Evolutionary conservation across 2,329 filamentous ascomycete species (phyloP).

Genomic region (Hymenoscyphus scutula): DNA sequence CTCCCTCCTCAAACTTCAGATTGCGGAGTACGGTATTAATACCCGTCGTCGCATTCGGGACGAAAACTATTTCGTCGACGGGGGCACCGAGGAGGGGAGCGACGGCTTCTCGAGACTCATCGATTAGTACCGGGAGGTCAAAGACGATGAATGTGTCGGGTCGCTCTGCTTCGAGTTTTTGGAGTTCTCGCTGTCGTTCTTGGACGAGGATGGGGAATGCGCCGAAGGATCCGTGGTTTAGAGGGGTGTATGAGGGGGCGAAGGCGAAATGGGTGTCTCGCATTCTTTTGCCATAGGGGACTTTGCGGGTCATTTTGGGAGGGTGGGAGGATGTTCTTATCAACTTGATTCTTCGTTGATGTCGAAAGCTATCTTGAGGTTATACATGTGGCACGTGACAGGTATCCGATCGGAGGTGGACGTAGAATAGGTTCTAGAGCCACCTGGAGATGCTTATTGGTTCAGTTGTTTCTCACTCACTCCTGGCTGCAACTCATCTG

Average conservation of each 20-base stretch:
- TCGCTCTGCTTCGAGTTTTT: constrained; percentile 61
- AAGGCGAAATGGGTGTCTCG: constrained; percentile 28
- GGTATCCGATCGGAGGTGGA: not conserved
- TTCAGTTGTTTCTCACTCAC: not conserved
- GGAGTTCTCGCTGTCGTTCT: constrained; percentile 59
- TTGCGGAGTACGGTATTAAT: constrained; percentile 76
- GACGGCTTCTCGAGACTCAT: constrained; percentile 61
- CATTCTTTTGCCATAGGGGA: constrained; percentile 28
- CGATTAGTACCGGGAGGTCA: constrained; percentile 59
- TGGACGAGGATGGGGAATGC: constrained; percentile 65
- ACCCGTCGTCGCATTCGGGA: constrained; percentile 75
- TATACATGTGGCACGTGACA: not conserved
- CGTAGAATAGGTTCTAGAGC: not conserved
- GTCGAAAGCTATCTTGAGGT: not conserved
- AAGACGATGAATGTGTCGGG: constrained; percentile 77
- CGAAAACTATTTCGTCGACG: constrained; percentile 66
- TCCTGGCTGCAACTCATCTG: no score
- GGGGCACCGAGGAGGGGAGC: constrained; percentile 65
- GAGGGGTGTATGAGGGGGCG: constrained; percentile 25
- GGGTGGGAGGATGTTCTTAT: not conserved
- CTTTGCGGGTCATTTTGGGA: constrained; percentile 20
- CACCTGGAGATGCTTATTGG: not conserved
- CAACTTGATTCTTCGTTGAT: not conserved
- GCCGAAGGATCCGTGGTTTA: constrained; percentile 67
- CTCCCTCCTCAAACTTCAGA: constrained; percentile 59